Evolutionary conservation across 345 rosid genomes (phyloP), one percentile per base, ranked within the genome.

Genomic region (Cochlearia excelsa): DNA sequence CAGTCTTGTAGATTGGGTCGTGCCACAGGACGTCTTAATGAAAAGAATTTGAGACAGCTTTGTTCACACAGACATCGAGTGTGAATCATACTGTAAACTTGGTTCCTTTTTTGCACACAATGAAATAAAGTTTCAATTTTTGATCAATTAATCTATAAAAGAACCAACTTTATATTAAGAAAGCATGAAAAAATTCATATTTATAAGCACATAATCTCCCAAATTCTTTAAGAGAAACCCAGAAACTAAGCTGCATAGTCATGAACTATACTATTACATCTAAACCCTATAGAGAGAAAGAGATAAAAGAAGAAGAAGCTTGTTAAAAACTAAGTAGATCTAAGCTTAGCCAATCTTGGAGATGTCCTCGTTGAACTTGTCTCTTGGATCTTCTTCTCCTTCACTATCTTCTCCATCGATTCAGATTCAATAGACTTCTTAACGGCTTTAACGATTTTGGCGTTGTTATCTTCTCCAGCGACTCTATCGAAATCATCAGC

Each of bases 1-100:
- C 88, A 87, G 26, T 90, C 97, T 9, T 93, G 97, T 77, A 77
- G 85, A 62, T 75, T 90, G 77, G 86, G 79, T 3, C 78, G 69
- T 37, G 71, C 84, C 54, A 71, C 68, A n/a, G 79, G 82, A 41
- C 56, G 60, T 29, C 50, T 38, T 30, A 53, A 69, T 27, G 80
- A 81, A 41, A 57, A 45, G n/a, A 71, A 65, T 7, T 51, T 85
- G 52, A 85, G 57, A 69, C 72, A 73, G 48, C 44, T 90, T 37
- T 84, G 96, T 68, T 64, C 63, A 1, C 54, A 44, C 46, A 55
- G 35, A 63, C 67, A 57, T 26, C 79, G 69, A 83, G 50, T 35
- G 50, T 31, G 54, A 53, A 76, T 69, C 63, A 62, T 2, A 6
- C 5, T 47, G 84, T 58, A 51, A 72, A 47, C 57, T 40, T 40